These are phyloP conservation scores for Peniophora sp. DNA, from an alignment of 1,284 basidiomycete species.

Conservation along the genomic window DNA sequence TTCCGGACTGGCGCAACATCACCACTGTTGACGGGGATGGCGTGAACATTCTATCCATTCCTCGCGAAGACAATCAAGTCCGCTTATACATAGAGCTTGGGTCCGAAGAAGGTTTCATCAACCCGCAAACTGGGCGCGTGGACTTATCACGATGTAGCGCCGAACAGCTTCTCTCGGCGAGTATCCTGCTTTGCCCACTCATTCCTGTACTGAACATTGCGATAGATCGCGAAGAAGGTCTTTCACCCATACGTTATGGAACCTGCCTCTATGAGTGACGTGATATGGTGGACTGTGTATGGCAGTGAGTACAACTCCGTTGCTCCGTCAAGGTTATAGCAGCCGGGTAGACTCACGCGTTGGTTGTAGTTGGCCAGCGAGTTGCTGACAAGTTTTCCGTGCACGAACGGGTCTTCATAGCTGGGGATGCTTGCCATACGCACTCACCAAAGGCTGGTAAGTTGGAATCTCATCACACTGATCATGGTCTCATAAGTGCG, in stretches of 20 bases:
- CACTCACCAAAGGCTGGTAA: conserved; percentile 65
- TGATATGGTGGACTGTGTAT: conserved; percentile 82
- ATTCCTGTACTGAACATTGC: not conserved
- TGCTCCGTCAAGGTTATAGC: not conserved
- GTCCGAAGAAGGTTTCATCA: conserved; percentile 39
- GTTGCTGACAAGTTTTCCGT: conserved; percentile 64
- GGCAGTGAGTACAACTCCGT: conserved; percentile 28
- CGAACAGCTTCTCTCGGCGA: conserved; percentile 44
- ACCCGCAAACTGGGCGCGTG: conserved; percentile 44
- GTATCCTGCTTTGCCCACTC: conserved; percentile 22
- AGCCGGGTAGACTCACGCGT: not conserved
- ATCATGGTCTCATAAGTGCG: not conserved
- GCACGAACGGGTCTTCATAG: conserved; percentile 71
- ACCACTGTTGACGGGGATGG: conserved; percentile 51
- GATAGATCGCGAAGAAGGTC: conserved; percentile 51
- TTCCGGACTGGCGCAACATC: conserved; percentile 75
- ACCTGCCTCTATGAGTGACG: conserved; percentile 32
- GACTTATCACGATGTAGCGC: conserved; percentile 57
- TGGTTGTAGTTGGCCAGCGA: conserved; percentile 55
- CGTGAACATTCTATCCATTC: conserved; percentile 63
- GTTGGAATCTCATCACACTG: conserved; percentile 1
- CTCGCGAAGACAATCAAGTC: conserved; percentile 64
- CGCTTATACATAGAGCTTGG: conserved; percentile 71
- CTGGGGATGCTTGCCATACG: conserved; percentile 77
- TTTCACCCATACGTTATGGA: conserved; percentile 63